phyloP scores from a whole-genome alignment of 2,329 filamentous ascomycete genomes.

The Leptographium galeiforme region DNA sequence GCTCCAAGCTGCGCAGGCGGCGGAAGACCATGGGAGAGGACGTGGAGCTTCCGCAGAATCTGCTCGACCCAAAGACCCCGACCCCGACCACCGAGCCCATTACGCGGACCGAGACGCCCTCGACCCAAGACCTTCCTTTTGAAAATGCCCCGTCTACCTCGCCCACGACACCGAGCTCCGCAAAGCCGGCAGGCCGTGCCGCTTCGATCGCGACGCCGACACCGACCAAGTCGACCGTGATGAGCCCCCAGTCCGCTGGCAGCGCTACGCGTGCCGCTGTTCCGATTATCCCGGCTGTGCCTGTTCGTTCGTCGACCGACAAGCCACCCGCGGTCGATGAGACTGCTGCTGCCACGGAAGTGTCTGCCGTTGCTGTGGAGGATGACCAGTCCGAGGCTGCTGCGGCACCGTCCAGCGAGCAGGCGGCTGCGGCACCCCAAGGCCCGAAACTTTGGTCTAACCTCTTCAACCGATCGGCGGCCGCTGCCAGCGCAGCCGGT shows the following conservation, averaged over 20 bases:
- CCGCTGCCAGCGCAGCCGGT: constrained; percentile 10
- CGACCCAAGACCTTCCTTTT: constrained; percentile 18
- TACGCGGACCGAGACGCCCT: constrained; percentile 17
- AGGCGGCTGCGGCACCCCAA: not conserved
- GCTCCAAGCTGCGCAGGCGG: constrained; percentile 28
- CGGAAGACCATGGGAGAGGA: constrained; percentile 21
- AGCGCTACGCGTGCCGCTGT: constrained; percentile 22
- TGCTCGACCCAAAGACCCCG: not conserved
- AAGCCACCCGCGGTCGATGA: not conserved
- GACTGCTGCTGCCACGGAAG: not conserved
- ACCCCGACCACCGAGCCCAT: not conserved
- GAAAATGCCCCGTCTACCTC: constrained; percentile 20
- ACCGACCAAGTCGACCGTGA: not conserved
- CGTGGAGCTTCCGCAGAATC: constrained; percentile 25
- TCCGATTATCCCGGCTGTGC: constrained; percentile 33
- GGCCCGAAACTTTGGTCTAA: constrained; percentile 25
- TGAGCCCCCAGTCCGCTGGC: constrained; percentile 13
- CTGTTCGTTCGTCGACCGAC: constrained; percentile 15
- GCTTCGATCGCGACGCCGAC: constrained; percentile 14
- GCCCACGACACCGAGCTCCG: constrained; percentile 22
- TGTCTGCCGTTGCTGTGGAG: constrained; percentile 2
- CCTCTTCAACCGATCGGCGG: constrained; percentile 19
- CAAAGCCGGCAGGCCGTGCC: constrained; percentile 10
- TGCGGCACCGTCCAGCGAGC: constrained; percentile 9
- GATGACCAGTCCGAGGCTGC: constrained; percentile 14